Evolutionary conservation across 768 basidiomycete species (phyloP), one percentile per base, ranked within the genome.

Genomic region (Mycena sanguinolenta): DNA sequence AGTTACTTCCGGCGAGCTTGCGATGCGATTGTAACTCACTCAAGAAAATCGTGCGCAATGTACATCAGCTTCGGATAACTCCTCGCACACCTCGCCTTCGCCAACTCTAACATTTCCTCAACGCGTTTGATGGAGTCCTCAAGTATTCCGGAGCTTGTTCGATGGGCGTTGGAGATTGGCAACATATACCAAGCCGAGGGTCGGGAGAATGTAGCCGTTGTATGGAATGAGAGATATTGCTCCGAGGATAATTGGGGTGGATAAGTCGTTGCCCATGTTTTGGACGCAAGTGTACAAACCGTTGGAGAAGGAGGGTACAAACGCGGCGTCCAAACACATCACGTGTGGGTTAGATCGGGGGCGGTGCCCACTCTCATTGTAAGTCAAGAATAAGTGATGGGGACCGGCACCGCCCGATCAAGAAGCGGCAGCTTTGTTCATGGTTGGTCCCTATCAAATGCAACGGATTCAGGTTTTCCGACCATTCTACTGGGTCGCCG

Each of bases 231-330:
- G 44, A 10, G 44, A 46, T 21, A 46, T 14, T 17, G 21, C 21
- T 21, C 44, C 44, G 5, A 46, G 10, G 7, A 46, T 14, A 6
- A 46, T n/a, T 1, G 44, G n/a, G 21, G 44, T 46, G 21, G 44
- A 46, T 46, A n/a, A 8, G 4, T 19, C 21, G 44, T 46, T 10
- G 44, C 44, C 21, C 44, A 46, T 46, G 6, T 1, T 46, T 19
- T 21, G 44, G 21, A 25, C 65, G 58, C 30, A 63, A 46, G 32
- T 17, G 64, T n/a, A n/a, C n/a, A n/a, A n/a, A n/a, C n/a, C n/a
- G n/a, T n/a, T n/a, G n/a, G n/a, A n/a, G n/a, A n/a, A n/a, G n/a
- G n/a, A n/a, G n/a, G n/a, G n/a, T n/a, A n/a, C n/a, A n/a, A n/a
- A n/a, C n/a, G n/a, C n/a, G n/a, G n/a, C n/a, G n/a, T n/a, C n/a